Conservation (phyloP, 805 yeast species). For the Grigorovia jiainica region DNA sequence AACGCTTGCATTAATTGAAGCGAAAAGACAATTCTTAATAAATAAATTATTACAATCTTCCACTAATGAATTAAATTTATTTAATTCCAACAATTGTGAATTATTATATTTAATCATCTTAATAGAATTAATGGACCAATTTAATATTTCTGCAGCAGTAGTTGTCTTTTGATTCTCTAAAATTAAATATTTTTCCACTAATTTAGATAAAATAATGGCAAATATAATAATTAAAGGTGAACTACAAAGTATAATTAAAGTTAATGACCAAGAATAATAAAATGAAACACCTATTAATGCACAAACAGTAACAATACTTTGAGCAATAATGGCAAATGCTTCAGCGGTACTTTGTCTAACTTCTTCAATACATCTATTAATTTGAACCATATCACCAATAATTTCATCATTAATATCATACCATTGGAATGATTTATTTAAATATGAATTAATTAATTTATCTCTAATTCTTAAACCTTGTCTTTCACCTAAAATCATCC, state of each 20-base stretch:
- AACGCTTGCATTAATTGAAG: slow-evolving; percentile 45
- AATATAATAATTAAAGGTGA: slow-evolving; percentile 54
- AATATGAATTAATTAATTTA: slow-evolving; percentile 34
- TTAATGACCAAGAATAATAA: slow-evolving; percentile 75
- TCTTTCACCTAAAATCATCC: slow-evolving; percentile 66
- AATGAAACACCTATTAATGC: slow-evolving; percentile 58
- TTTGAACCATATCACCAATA: slow-evolving; percentile 55
- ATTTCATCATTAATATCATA: slow-evolving; percentile 47
- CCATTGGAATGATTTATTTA: slow-evolving; percentile 46
- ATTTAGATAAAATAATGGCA: slow-evolving; percentile 41
- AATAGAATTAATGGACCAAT: slow-evolving; percentile 61
- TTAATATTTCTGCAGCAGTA: slow-evolving; percentile 47
- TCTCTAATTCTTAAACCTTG: slow-evolving; percentile 52
- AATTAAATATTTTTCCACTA: slow-evolving; percentile 40
- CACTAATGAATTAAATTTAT: slow-evolving; percentile 31
- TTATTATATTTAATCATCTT: slow-evolving; percentile 52
- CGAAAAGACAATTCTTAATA: slow-evolving; percentile 36
- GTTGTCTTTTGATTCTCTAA: slow-evolving; percentile 50
- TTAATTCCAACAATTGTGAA: slow-evolving; percentile 44
- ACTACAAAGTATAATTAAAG: slow-evolving; percentile 65
- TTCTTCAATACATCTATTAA: slow-evolving; percentile 69
- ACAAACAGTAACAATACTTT: slow-evolving; percentile 42
- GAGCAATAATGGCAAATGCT: slow-evolving; percentile 47
- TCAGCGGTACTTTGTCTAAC: slow-evolving; percentile 59
- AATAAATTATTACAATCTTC: slow-evolving; percentile 31